Evolutionary conservation across 2,329 filamentous ascomycete genomes (phyloP).

Genomic region (Leptographium radiaticola): DNA sequence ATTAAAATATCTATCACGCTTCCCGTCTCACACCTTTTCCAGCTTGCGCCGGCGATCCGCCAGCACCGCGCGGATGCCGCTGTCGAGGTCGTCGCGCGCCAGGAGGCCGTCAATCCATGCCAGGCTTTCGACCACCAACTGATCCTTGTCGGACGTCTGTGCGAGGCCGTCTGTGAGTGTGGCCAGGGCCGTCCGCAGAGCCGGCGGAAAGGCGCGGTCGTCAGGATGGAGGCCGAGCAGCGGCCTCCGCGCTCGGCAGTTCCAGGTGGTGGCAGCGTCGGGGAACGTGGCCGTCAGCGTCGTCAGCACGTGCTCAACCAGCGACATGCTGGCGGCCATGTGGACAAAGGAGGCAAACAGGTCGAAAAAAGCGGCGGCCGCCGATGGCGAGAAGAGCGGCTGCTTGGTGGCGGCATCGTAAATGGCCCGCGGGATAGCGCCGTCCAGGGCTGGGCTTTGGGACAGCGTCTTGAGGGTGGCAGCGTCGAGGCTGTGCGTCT

Average conservation of each 20-base stretch:
- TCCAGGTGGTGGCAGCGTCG: slow-evolving; percentile 47
- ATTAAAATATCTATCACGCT: neutral
- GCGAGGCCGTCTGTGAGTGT: slow-evolving; percentile 41
- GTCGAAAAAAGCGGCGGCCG: slow-evolving; percentile 68
- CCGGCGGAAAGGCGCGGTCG: slow-evolving; percentile 60
- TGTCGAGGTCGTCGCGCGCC: slow-evolving; percentile 35
- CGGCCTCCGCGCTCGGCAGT: slow-evolving; percentile 59
- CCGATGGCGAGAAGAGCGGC: slow-evolving; percentile 49
- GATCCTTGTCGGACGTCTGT: slow-evolving; percentile 30
- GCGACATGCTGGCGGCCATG: slow-evolving; percentile 48
- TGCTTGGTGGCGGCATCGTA: slow-evolving; percentile 79
- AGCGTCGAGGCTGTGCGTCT: slow-evolving; percentile 32
- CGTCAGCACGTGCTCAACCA: slow-evolving; percentile 62
- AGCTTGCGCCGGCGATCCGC: slow-evolving; percentile 33
- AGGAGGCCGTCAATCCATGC: slow-evolving; percentile 44
- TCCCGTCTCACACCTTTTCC: slow-evolving; percentile 12
- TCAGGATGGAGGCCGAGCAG: slow-evolving; percentile 50
- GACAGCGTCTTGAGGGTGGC: slow-evolving; percentile 40
- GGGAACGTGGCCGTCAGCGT: slow-evolving; percentile 48
- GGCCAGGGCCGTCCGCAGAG: slow-evolving; percentile 51
- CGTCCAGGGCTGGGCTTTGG: slow-evolving; percentile 71
- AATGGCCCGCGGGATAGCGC: slow-evolving; percentile 86
- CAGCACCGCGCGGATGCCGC: slow-evolving; percentile 41
- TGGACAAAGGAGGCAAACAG: slow-evolving; percentile 57
- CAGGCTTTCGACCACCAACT: slow-evolving; percentile 33